Conservation (phyloP, 371 early-diverging fungal genomes). For the Mycotypha africana region DNA sequence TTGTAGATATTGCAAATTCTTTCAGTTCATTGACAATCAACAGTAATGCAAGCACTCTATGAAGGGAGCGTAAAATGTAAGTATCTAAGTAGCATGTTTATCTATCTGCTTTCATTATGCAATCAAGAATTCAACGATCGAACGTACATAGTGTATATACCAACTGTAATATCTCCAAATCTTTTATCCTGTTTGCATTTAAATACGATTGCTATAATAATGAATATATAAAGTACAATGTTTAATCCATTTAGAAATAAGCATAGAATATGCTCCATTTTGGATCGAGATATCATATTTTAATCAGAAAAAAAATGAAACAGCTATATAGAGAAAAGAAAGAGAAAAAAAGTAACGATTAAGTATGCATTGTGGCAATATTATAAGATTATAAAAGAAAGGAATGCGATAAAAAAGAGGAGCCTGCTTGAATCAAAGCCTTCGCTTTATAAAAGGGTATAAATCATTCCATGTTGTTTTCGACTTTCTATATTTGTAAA, state of each 20-base stretch:
- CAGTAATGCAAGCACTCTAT: slow-evolving; percentile 29
- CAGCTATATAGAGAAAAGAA: neutral
- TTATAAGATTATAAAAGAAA: no score
- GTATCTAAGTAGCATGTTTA: no score
- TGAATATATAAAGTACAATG: slow-evolving; percentile 25
- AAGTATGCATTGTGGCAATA: no score
- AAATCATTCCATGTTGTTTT: no score
- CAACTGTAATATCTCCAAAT: slow-evolving; percentile 36
- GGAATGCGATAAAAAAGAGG: no score
- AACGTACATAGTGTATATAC: slow-evolving; percentile 40
- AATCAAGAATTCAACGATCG: neutral
- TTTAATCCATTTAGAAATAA: slow-evolving; percentile 34
- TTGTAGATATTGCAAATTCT: slow-evolving; percentile 16
- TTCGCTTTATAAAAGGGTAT: no score
- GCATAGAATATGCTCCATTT: slow-evolving; percentile 35
- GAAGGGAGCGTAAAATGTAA: no score
- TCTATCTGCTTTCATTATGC: no score
- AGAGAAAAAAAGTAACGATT: neutral
- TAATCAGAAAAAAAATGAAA: neutral
- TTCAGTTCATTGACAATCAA: slow-evolving; percentile 30
- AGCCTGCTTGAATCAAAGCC: no score
- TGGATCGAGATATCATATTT: slow-evolving; percentile 31
- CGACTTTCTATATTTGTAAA: no score
- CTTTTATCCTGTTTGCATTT: slow-evolving; percentile 26
- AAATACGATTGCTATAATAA: slow-evolving; percentile 26